These are phyloP conservation scores for Sanghuangporus weigelae DNA, from an alignment of 1,284 basidiomycete species.

Conservation along the genomic window DNA sequence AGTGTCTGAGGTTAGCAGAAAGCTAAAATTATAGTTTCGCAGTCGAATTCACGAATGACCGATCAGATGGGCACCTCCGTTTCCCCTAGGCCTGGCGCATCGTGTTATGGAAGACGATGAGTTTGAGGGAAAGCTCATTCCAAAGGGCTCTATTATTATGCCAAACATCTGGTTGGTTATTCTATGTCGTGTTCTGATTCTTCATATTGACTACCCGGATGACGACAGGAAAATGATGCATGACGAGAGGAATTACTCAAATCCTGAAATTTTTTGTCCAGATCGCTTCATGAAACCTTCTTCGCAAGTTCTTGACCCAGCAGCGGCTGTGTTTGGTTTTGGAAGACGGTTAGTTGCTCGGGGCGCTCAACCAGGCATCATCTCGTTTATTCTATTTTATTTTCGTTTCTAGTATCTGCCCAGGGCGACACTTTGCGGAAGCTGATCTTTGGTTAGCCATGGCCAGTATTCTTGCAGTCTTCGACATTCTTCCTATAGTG, in stretches of 20 bases:
- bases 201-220: not conserved
- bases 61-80: not conserved
- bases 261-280: constrained; percentile 6
- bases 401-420: constrained; percentile 19
- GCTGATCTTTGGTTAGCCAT: constrained; percentile 16
- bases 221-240: constrained; percentile 15
- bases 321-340: constrained; percentile 5
- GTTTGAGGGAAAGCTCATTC: constrained; percentile 15
- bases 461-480: constrained; percentile 10
- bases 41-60: not conserved
- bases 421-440: constrained; percentile 23
- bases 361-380: constrained; percentile 16
- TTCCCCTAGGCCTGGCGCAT: not conserved
- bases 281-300: constrained; percentile 8
- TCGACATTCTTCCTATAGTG: constrained; percentile 10
- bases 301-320: constrained; percentile 1
- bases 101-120: constrained; percentile 9
- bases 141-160: constrained; percentile 12
- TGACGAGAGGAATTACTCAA: constrained; percentile 10
- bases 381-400: constrained; percentile 3
- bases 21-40: not conserved
- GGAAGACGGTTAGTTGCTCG: constrained; percentile 31
- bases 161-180: constrained; percentile 14
- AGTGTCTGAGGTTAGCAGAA: constrained; percentile 2
- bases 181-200: not conserved